These are phyloP conservation scores for Carpinus viminea DNA, from an alignment of 306 rosid species.

Conservation along the genomic window DNA sequence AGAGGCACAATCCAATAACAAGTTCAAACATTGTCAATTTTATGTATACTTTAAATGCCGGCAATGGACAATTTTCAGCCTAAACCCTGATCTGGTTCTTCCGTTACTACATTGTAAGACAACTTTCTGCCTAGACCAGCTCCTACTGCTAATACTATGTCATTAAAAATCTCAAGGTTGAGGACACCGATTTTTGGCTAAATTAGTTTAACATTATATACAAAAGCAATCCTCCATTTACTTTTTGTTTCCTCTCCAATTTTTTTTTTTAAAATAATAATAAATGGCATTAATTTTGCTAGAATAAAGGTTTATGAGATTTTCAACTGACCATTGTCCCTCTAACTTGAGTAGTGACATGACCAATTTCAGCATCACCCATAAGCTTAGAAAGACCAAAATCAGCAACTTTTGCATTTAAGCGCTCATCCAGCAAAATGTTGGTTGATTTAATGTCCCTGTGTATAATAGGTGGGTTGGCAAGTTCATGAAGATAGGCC, in stretches of 20 bases:
- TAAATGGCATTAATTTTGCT: background rate
- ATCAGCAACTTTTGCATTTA: slow-evolving; percentile 76
- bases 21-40: background rate
- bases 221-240: background rate
- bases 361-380: slow-evolving; percentile 49
- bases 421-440: slow-evolving; percentile 62
- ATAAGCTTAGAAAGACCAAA: slow-evolving; percentile 82
- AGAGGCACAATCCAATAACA: background rate
- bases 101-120: too few relatives aligned
- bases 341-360: slow-evolving; percentile 70
- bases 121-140: too few relatives aligned
- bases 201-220: background rate
- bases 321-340: slow-evolving; percentile 43
- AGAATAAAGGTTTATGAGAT: background rate
- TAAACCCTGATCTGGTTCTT: too few relatives aligned
- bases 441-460: slow-evolving; percentile 84
- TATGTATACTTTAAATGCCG: background rate
- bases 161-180: too few relatives aligned
- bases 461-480: slow-evolving; percentile 78
- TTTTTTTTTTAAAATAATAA: too few relatives aligned
- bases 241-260: background rate
- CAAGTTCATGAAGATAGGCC: slow-evolving; percentile 74
- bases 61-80: background rate
- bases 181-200: too few relatives aligned
- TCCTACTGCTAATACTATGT: too few relatives aligned